Evolutionary conservation across 2,329 filamentous ascomycete genomes (phyloP).

Genomic region (Bipolaris bicolor): DNA sequence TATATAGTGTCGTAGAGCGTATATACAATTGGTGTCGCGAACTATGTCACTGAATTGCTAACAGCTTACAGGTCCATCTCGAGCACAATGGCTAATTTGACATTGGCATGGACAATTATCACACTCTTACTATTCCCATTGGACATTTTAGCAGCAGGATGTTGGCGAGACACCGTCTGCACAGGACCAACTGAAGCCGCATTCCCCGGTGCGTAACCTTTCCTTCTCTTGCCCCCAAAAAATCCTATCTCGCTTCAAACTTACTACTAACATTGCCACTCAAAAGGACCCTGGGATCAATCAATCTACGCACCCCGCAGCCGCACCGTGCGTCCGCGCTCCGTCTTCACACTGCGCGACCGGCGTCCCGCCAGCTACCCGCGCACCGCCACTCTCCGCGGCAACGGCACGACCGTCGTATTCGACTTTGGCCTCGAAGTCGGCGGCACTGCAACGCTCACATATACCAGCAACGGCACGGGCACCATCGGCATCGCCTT

Average conservation of each 20-base stretch:
- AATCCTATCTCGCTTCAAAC: background rate
- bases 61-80: background rate
- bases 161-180: slow-evolving; percentile 64
- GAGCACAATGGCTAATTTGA: background rate
- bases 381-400: slow-evolving; percentile 39
- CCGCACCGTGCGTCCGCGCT: slow-evolving; percentile 57
- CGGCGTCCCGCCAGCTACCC: slow-evolving; percentile 33
- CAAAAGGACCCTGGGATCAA: slow-evolving; percentile 60
- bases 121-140: background rate
- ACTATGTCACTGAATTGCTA: background rate
- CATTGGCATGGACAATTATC: background rate
- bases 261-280: background rate
- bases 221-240: background rate
- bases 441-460: slow-evolving; percentile 61
- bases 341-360: slow-evolving; percentile 49
- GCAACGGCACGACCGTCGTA: slow-evolving; percentile 61
- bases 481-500: slow-evolving; percentile 51
- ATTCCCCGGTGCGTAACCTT: slow-evolving; percentile 48
- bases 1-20: background rate
- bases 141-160: slow-evolving; percentile 35
- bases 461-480: slow-evolving; percentile 53
- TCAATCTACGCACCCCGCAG: slow-evolving; percentile 64
- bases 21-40: background rate
- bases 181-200: slow-evolving; percentile 56
- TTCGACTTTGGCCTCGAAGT: slow-evolving; percentile 67